Percentiles rank a stretch among this genome's conserved stretches.
phyloP scores from a whole-genome alignment of 1,139 yeast genomes.

The Sugiyamaella grinbergsii region DNA sequence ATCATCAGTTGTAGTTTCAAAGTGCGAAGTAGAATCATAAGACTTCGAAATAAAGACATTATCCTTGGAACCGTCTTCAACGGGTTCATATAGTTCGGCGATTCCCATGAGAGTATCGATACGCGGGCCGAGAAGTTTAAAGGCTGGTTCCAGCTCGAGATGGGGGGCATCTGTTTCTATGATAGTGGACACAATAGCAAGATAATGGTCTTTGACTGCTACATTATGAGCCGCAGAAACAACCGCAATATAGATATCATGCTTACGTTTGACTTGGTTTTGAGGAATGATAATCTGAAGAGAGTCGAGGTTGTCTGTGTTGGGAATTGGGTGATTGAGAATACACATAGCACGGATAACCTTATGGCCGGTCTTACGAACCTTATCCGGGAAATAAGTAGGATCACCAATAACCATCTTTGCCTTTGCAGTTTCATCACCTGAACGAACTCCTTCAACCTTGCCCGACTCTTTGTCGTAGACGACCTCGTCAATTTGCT shows the following conservation, averaged over 20 bases:
- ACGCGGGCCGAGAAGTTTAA: conserved; percentile 77
- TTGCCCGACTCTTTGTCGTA: conserved; percentile 70
- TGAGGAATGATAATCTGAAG: conserved; percentile 95
- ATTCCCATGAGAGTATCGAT: conserved; percentile 94
- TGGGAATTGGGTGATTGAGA: conserved; percentile 85
- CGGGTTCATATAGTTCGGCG: conserved; percentile 88
- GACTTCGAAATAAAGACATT: conserved; percentile 82
- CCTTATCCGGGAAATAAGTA: conserved; percentile 92
- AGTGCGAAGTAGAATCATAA: conserved; percentile 93
- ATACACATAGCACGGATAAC: conserved; percentile 96
- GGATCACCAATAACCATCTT: conserved; percentile 98
- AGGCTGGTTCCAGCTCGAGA: conserved; percentile 90
- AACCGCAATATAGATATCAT: conserved; percentile 92
- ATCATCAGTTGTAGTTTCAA: conserved; percentile 95
- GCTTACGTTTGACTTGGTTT: conserved; percentile 89
- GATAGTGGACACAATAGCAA: conserved; percentile 93
- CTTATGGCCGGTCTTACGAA: conserved; percentile 77
- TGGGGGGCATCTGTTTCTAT: conserved; percentile 95
- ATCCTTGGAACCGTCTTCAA: conserved; percentile 76
- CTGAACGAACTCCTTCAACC: conserved; percentile 84
- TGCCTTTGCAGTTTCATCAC: conserved; percentile 89
- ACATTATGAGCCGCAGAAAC: conserved; percentile 90
- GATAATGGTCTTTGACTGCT: conserved; percentile 82
- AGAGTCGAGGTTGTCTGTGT: conserved; percentile 82
- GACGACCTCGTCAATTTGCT: conserved; percentile 87